These are phyloP conservation scores for Friedmanniomyces simplex DNA, from an alignment of 495 filamentous ascomycete species.

Conservation along the genomic window DNA sequence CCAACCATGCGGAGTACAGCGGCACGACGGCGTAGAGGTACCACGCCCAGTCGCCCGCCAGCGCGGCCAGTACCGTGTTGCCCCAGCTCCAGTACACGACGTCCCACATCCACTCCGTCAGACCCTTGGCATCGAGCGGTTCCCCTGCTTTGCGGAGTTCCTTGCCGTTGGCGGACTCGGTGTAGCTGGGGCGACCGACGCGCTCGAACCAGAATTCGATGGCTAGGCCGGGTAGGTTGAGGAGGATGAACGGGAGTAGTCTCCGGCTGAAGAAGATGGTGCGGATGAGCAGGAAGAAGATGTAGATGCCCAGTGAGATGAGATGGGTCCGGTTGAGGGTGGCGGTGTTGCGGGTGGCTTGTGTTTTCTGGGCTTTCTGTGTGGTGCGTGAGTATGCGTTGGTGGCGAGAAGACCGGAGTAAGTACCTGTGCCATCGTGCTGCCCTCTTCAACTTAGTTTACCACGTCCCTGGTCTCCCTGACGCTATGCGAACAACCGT, in stretches of 20 bases:
- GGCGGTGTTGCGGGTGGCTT: slow-evolving; percentile 67
- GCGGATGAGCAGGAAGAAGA: slow-evolving; percentile 60
- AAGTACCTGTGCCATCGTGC: slow-evolving; percentile 1
- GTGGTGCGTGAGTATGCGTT: neutral
- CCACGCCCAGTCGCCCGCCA: slow-evolving; percentile 33
- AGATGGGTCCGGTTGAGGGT: slow-evolving; percentile 70
- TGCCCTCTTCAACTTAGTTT: neutral
- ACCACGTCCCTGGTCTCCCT: too few species aligned
- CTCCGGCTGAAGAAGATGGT: slow-evolving; percentile 43
- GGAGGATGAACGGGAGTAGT: slow-evolving; percentile 56
- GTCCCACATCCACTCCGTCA: slow-evolving; percentile 98
- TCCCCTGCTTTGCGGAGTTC: slow-evolving; percentile 67
- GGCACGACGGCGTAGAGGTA: slow-evolving; percentile 31
- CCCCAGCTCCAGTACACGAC: slow-evolving; percentile 71
- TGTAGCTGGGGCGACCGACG: slow-evolving; percentile 64
- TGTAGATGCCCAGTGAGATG: slow-evolving; percentile 58
- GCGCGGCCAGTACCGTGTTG: slow-evolving; percentile 34
- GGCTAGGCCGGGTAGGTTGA: slow-evolving; percentile 61
- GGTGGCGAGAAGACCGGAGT: neutral
- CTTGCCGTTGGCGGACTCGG: slow-evolving; percentile 41
- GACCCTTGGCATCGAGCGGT: slow-evolving; percentile 74
- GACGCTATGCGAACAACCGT: too few species aligned
- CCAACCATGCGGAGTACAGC: slow-evolving; percentile 27
- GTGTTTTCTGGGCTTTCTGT: slow-evolving; percentile 89
- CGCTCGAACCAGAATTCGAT: slow-evolving; percentile 79